Evolutionary conservation across 257 asterid species (phyloP), one percentile per base, ranked within the genome.

Genomic region (Ilex asprella): DNA sequence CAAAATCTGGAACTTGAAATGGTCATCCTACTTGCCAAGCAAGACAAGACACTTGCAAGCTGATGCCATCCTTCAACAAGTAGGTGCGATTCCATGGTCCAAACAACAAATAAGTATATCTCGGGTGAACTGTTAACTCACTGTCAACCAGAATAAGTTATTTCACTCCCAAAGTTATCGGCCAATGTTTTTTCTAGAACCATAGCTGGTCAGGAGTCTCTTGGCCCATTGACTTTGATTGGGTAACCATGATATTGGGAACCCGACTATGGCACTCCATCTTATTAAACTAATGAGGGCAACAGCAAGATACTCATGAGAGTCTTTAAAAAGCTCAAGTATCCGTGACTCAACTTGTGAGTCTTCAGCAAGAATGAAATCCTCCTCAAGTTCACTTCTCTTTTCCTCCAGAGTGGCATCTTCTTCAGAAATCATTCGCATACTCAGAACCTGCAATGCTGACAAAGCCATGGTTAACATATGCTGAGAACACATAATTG

Each of bases 271-370:
- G 12, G 93, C 89, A 61, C 82, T 86, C 96, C 95, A 81, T 78
- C 97, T 89, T 70, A 92, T 89, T 70, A 92, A 76, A 50, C 76
- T 73, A 60, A 89, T 78, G 31, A 89, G 68, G 67, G 95, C 95
- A 15, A 68, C 69, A 27, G 84, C 78, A 66, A 80, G 73, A 65
- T 65, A 46, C 16, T 84, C 73, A 55, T 41, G 72, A 0, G 82
- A 73, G 16, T 81, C 82, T 72, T 67, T 74, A 65, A 84, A 86
- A 60, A 74, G 67, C 54, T 75, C 68, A 14, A 80, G 60, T 60
- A 91, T 84, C 47, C 58, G 62, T n/a, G 76, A 54, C 70, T 88
- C 94, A 44, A 74, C 60, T 55, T 80, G 71, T 53, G 4, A 6
- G 61, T 72, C 84, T 65, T 86, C 98, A 2, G 73, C 67, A 55